Evolutionary conservation across 257 asterid genomes (phyloP).

Genomic region (Salvia splendens): DNA sequence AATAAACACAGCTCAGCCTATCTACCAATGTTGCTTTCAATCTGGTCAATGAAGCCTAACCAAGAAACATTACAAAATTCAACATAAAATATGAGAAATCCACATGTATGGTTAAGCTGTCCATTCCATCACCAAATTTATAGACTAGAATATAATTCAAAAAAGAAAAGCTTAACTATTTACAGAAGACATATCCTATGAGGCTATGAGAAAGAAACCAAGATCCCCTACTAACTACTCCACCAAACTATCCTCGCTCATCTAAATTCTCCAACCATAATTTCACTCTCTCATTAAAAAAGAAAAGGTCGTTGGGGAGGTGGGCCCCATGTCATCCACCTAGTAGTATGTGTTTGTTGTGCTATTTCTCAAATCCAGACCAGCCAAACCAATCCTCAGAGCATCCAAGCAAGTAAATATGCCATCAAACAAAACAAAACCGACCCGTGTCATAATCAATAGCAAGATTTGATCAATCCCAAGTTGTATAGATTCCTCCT

Average conservation of each 20-base stretch:
- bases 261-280: slow-evolving; percentile 21
- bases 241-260: slow-evolving; percentile 27
- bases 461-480: slow-evolving; percentile 77
- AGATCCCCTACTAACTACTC: slow-evolving; percentile 22
- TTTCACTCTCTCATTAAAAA: slow-evolving; percentile 1
- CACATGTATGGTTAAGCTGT: background rate
- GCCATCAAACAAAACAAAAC: slow-evolving; percentile 27
- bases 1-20: slow-evolving; percentile 1
- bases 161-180: background rate
- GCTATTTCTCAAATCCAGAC: slow-evolving; percentile 21
- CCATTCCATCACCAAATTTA: slow-evolving; percentile 13
- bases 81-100: background rate
- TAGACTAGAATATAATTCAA: slow-evolving; percentile 6
- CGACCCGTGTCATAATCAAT: slow-evolving; percentile 33
- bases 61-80: slow-evolving; percentile 2
- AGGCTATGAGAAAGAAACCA: slow-evolving; percentile 30
- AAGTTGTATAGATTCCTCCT: slow-evolving; percentile 78
- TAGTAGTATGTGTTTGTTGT: slow-evolving; percentile 11
- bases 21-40: slow-evolving; percentile 28
- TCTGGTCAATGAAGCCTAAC: slow-evolving; percentile 32
- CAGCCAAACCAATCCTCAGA: slow-evolving; percentile 35
- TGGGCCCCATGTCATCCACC: slow-evolving; percentile 42
- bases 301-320: slow-evolving; percentile 25
- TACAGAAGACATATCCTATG: slow-evolving; percentile 14
- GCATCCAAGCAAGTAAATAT: slow-evolving; percentile 37